Evolutionary conservation across 768 basidiomycete species (phyloP), one percentile per base, ranked within the genome.

Genomic region (Lactarius sanguifluus): DNA sequence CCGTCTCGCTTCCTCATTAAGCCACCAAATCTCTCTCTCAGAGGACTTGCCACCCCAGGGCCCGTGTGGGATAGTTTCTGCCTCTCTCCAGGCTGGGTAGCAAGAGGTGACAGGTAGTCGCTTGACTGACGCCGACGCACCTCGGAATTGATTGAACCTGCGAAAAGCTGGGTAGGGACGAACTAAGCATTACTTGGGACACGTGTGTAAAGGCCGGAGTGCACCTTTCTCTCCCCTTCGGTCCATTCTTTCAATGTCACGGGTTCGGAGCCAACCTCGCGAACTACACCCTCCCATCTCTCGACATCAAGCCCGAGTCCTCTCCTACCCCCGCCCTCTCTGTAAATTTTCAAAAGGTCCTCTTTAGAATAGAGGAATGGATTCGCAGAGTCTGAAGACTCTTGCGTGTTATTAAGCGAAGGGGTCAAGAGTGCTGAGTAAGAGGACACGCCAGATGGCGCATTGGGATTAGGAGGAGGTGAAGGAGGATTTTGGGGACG

Each of bases 331-430:
- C 85, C 86, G 61, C 89, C 89, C 69, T 93, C 92, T 75, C 83
- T 89, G 76, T 91, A 94, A 68, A 95, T 89, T 78, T 85, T 81
- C 62, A 94, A 82, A 79, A 95, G 81, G 61, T 93, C 91, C 72
- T 93, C 91, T 77, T 88, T 93, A 5, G 90, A 86, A 78, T 94
- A 95, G 73, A 88, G 83, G 80, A 94, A 92, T n/a, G 92, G 92
- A 73, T 87, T 87, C 57, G 80, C 77, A 41, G 86, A 83, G 73
- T 92, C 89, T 59, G 80, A 81, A 68, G 80, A 82, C 69, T 87
- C 89, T 58, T 78, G 78, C 40, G 80, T 77, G 54, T 78, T 77
- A 68, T 83, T 79, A 41, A 80, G 79, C 16, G 81, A 80, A 28
- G 82, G 80, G 54, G 86, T 86, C 61, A 87, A 86, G 60, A 88